A percentile compares a stretch with the other conserved stretches of the same genome.
Evolutionary conservation across 768 basidiomycete species (phyloP).

Genomic region (Auricularia heimuer): DNA sequence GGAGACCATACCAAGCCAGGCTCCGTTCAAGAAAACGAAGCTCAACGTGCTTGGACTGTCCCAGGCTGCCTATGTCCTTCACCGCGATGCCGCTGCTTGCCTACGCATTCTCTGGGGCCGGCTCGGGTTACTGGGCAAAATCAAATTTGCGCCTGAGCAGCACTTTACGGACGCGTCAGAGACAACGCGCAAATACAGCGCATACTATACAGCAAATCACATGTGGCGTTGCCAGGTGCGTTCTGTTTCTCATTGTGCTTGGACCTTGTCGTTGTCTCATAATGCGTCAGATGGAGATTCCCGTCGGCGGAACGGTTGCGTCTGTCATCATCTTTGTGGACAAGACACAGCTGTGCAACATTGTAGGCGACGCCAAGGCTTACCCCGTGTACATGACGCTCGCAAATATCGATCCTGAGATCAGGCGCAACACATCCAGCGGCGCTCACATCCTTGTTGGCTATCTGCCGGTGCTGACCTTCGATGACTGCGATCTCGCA

Average conservation of each 20-base stretch:
- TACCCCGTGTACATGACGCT: slow-evolving; percentile 17
- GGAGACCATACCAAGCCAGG: neutral
- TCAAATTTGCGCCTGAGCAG: neutral
- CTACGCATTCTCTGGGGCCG: neutral
- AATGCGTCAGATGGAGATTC: neutral
- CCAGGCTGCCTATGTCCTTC: neutral
- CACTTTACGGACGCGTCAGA: neutral
- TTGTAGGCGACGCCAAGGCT: neutral
- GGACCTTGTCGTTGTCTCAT: neutral
- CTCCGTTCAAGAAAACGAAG: neutral
- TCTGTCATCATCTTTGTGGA: neutral
- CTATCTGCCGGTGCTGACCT: too few species aligned
- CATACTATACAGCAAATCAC: neutral
- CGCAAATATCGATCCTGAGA: neutral
- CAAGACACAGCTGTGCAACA: neutral
- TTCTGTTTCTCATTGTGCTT: neutral
- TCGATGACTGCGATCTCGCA: too few species aligned
- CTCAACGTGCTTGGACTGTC: neutral
- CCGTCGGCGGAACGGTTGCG: neutral
- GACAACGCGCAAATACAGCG: neutral
- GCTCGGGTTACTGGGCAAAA: neutral
- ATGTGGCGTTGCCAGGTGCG: neutral
- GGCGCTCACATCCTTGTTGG: slow-evolving; percentile 2
- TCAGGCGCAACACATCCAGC: neutral
- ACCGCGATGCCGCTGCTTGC: neutral